These are phyloP conservation scores for Hortaea sp. DNA, from an alignment of 2,329 filamentous ascomycete species.

Conservation along the genomic window DNA sequence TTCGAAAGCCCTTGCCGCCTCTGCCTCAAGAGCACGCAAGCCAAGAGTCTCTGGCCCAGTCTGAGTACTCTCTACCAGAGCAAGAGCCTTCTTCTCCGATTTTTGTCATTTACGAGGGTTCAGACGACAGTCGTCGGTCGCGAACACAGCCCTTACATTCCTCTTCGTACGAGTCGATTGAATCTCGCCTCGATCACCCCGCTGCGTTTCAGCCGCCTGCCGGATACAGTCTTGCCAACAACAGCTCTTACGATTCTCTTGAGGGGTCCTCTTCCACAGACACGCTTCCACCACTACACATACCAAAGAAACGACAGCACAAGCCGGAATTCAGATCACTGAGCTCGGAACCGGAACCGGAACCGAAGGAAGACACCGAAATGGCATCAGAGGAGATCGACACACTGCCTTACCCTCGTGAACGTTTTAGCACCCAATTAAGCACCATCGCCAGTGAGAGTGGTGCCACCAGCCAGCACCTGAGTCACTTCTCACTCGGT, in stretches of 20 bases:
- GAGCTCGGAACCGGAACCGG: constrained; percentile 1
- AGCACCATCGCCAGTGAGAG: constrained; percentile 29
- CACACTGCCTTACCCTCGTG: constrained; percentile 19
- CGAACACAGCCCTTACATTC: neutral
- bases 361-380: constrained; percentile 1
- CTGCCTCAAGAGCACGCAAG: neutral
- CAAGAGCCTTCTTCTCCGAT: constrained; percentile 20
- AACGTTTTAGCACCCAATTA: constrained; percentile 22
- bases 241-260: constrained; percentile 16
- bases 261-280: constrained; percentile 14
- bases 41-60: constrained; percentile 10
- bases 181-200: constrained; percentile 16
- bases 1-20: constrained; percentile 1
- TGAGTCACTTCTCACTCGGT: constrained; percentile 24
- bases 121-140: constrained; percentile 1
- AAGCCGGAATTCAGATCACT: constrained; percentile 14
- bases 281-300: constrained; percentile 22
- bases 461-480: constrained; percentile 18
- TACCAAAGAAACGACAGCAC: constrained; percentile 21
- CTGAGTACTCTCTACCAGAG: constrained; percentile 9
- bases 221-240: constrained; percentile 11
- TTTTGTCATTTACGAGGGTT: constrained; percentile 17
- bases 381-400: constrained; percentile 19
- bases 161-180: constrained; percentile 23
- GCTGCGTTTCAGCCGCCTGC: constrained; percentile 10